Conservation (phyloP, 345 rosid species). For the Gossypium stocksii region DNA sequence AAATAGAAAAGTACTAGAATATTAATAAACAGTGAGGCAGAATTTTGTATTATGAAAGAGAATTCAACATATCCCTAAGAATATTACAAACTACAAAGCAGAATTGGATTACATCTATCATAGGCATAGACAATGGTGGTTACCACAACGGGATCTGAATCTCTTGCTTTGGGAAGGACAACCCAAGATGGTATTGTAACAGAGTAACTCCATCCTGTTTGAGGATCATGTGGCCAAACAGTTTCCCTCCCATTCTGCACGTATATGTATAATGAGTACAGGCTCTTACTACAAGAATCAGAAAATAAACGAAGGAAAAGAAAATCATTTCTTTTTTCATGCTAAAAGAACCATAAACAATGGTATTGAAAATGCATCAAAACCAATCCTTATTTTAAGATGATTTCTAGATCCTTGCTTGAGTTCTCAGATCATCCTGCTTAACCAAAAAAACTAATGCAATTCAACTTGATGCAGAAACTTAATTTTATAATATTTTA, state of each 20-base stretch:
- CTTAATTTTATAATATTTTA: no score
- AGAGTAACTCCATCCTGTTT: conserved; percentile 95
- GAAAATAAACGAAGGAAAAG: background rate
- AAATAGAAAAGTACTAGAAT: background rate
- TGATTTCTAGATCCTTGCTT: background rate
- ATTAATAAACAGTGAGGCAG: background rate
- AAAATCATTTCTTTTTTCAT: background rate
- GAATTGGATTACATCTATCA: conserved; percentile 23
- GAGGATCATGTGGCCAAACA: conserved; percentile 89
- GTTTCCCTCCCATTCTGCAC: conserved; percentile 90
- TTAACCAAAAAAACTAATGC: background rate
- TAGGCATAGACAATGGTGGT: conserved; percentile 23
- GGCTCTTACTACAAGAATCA: background rate
- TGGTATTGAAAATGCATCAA: background rate
- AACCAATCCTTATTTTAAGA: background rate
- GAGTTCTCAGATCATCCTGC: background rate
- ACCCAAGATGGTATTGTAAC: conserved; percentile 90
- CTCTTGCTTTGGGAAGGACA: conserved; percentile 81
- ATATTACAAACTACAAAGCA: conserved; percentile 11
- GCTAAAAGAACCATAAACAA: background rate
- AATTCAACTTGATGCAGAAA: background rate
- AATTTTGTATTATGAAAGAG: background rate
- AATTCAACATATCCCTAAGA: conserved; percentile 6
- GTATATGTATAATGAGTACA: background rate
- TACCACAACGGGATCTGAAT: conserved; percentile 99